Percentiles rank a stretch among this genome's conserved stretches.
phyloP scores from a whole-genome alignment of 73 alveolate species.

The Paramecium tetraurelia region DNA sequence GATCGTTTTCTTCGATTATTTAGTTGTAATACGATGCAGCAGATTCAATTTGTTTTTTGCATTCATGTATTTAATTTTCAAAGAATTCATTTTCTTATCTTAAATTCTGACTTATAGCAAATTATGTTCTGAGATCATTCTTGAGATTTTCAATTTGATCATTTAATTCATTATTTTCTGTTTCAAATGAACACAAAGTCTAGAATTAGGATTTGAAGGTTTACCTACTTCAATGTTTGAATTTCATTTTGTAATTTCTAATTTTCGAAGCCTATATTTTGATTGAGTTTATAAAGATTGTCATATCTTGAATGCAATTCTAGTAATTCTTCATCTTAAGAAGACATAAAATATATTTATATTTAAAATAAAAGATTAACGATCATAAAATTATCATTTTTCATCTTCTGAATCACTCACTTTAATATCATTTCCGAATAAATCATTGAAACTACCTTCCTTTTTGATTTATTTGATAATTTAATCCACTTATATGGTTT shows the following conservation, averaged over 20 bases:
- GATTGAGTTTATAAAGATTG: not conserved
- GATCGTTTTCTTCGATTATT: not conserved
- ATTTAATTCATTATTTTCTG: not conserved
- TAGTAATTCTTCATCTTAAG: not conserved
- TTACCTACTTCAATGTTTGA: not conserved
- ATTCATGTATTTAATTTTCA: not conserved
- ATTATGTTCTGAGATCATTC: not conserved
- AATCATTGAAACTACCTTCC: not conserved
- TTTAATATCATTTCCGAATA: not conserved
- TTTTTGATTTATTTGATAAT: not conserved
- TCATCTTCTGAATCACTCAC: constrained; percentile 13
- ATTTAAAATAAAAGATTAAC: not conserved
- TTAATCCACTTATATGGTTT: not conserved
- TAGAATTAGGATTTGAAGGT: not conserved
- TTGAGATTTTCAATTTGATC: not conserved
- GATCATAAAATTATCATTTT: not conserved
- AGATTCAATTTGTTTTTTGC: not conserved
- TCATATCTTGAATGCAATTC: not conserved
- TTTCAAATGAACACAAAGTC: not conserved
- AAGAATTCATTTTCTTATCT: constrained; percentile 7
- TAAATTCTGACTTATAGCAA: not conserved
- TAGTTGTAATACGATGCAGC: not conserved
- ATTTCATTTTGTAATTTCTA: not conserved
- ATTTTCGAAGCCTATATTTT: not conserved
- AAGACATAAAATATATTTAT: not conserved